These are phyloP conservation scores for Chenopodium berlandieri DNA, from an alignment of 148 eudicot genomes.

Conservation along the genomic window DNA sequence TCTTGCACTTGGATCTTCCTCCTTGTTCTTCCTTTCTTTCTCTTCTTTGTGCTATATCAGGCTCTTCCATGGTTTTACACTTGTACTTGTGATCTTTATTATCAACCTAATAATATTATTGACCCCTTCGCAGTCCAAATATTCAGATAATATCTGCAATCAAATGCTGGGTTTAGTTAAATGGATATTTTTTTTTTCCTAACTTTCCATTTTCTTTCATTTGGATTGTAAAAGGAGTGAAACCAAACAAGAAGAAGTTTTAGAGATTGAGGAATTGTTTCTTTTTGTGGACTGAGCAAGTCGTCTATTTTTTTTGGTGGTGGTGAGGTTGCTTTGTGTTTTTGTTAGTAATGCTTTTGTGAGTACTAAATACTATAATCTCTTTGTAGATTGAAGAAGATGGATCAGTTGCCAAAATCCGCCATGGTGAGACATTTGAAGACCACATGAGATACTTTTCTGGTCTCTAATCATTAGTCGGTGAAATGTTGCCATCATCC, in stretches of 20 bases:
- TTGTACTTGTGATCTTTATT: neutral
- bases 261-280: neutral
- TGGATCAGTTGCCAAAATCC: slow-evolving; percentile 71
- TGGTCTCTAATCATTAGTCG: slow-evolving; percentile 40
- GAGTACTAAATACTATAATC: neutral
- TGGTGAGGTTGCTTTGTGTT: neutral
- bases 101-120: too few relatives aligned
- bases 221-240: too few relatives aligned
- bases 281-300: neutral
- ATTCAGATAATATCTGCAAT: neutral
- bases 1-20: too few relatives aligned
- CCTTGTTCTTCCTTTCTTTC: too few relatives aligned
- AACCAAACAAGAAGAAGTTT: too few relatives aligned
- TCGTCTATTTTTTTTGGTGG: neutral
- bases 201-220: too few relatives aligned
- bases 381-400: slow-evolving; percentile 60
- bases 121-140: neutral
- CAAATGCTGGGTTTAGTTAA: neutral
- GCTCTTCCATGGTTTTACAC: too few relatives aligned
- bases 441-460: slow-evolving; percentile 73
- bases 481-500: neutral
- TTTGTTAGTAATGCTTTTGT: neutral
- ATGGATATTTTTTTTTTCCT: too few relatives aligned
- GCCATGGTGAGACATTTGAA: slow-evolving; percentile 81
- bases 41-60: too few relatives aligned